Base-by-base conservation (phyloP, 2,329 filamentous ascomycete species). In the Aspergillus pseudoglaucus region DNA sequence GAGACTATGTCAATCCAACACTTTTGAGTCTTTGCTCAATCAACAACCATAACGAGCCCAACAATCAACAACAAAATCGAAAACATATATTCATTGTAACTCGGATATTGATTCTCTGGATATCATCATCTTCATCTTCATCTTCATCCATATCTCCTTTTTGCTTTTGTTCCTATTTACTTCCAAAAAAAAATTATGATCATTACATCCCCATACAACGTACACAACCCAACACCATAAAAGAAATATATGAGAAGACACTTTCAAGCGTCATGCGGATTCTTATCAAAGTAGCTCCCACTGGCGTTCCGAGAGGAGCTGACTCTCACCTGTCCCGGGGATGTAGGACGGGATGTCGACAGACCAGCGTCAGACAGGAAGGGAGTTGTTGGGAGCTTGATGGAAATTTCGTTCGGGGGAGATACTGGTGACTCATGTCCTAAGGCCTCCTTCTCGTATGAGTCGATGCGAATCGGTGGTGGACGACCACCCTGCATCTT, bases 361-460 rank as follows among this genome's bases (percentile, higher is more conserved):
- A 79, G 54, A 2, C 72, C 71, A 10, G 59, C 73, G 43, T 76
- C 73, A 12, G 68, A 70, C 44, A 75, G 69, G 42, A 75, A 62
- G 1, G 76, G 75, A 4, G 74, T 74, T 44, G 62, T 68, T 39
- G 69, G 72, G 46, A 70, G 66, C 56, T 69, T 72, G 54, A 69
- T 75, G 35, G 66, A 75, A 52, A 68, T 72, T 51, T 76, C 70
- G 37, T 77, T 71, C 18, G 70, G 66, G 27, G 52, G 54, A 2
- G 51, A 57, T 14, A 49, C 49, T 2, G 59, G 58, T 1, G 59
- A 60, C 46, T 44, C 58, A 7, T 68, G 62, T 47, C 81, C 81
- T 37, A 83, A 78, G 10, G 77, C 76, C 2, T 82, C 81, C 69
- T 95, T 93, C 65, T 95, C 89, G 61, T 86, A 90, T 54, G 75